Percentiles rank a stretch among this genome's conserved stretches.
phyloP scores from a whole-genome alignment of 306 rosid species.

The Gastrolobium bilobum region DNA sequence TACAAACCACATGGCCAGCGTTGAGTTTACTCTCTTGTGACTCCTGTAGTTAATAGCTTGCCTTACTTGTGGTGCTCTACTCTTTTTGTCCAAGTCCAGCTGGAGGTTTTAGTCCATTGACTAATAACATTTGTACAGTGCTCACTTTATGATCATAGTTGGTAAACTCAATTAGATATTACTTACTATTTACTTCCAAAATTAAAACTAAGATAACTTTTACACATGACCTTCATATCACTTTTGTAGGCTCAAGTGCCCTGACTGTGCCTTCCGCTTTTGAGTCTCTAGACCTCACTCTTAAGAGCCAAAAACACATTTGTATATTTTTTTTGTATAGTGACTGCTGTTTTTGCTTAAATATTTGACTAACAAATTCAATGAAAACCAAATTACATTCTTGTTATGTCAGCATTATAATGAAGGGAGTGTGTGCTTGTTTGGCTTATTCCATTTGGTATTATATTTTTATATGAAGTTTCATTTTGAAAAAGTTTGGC shows the following conservation, averaged over 20 bases:
- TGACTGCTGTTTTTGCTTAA: too few relatives aligned
- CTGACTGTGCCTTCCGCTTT: background rate
- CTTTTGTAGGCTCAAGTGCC: slow-evolving; percentile 23
- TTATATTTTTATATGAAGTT: slow-evolving; percentile 16
- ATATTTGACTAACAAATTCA: background rate
- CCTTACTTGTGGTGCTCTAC: background rate
- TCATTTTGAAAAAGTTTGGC: slow-evolving; percentile 45
- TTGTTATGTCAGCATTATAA: slow-evolving; percentile 4
- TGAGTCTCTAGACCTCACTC: background rate
- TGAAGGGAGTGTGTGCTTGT: background rate
- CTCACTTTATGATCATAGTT: background rate
- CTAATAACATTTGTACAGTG: background rate
- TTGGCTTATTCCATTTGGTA: slow-evolving; percentile 20
- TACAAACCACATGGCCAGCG: background rate
- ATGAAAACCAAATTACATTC: slow-evolving; percentile 9
- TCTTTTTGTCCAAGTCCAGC: background rate
- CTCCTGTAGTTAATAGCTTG: background rate
- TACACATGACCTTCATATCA: background rate
- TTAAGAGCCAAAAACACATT: too few relatives aligned
- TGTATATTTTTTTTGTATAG: too few relatives aligned
- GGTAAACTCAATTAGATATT: background rate
- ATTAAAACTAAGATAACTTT: background rate
- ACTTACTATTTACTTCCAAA: background rate
- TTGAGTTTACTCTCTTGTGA: background rate
- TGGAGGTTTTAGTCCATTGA: background rate